Evolutionary conservation across 495 filamentous ascomycete genomes (phyloP).

Genomic region (Lophiostoma macrostomum): DNA sequence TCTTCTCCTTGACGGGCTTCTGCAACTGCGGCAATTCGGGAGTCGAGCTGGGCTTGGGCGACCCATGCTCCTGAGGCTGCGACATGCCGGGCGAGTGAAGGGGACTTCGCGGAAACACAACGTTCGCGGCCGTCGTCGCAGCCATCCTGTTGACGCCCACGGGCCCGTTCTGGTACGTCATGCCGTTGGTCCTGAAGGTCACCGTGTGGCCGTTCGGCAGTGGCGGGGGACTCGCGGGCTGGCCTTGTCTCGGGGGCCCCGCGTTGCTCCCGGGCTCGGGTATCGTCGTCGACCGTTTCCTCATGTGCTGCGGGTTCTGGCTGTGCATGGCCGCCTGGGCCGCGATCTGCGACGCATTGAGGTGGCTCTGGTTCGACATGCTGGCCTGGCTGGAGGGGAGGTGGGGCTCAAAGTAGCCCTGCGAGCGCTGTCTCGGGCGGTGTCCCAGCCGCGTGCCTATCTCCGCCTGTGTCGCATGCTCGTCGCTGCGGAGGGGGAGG

Average conservation of each 20-base stretch:
- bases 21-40: constrained; percentile 35
- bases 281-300: constrained; percentile 71
- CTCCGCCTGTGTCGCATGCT: constrained; percentile 12
- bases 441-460: constrained; percentile 33
- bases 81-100: constrained; percentile 36
- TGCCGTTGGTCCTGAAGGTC: constrained; percentile 47
- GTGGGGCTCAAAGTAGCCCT: constrained; percentile 86
- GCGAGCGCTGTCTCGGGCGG: constrained; percentile 62
- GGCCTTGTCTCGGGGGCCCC: constrained; percentile 48
- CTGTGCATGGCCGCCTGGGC: constrained; percentile 87
- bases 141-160: constrained; percentile 64
- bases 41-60: constrained; percentile 13
- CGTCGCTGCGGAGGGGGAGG: constrained; percentile 23
- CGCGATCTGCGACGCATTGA: constrained; percentile 81
- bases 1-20: constrained; percentile 70
- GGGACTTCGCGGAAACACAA: constrained; percentile 72
- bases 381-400: constrained; percentile 65
- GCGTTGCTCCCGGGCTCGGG: constrained; percentile 46
- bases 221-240: constrained; percentile 53
- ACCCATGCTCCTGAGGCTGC: constrained; percentile 24
- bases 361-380: constrained; percentile 22
- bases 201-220: constrained; percentile 46
- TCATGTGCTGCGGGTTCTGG: constrained; percentile 53
- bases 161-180: constrained; percentile 64
- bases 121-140: constrained; percentile 79